Evolutionary conservation across 1,139 yeast species (phyloP).

Genomic region (Yamadazyma pseudoaaseri): DNA sequence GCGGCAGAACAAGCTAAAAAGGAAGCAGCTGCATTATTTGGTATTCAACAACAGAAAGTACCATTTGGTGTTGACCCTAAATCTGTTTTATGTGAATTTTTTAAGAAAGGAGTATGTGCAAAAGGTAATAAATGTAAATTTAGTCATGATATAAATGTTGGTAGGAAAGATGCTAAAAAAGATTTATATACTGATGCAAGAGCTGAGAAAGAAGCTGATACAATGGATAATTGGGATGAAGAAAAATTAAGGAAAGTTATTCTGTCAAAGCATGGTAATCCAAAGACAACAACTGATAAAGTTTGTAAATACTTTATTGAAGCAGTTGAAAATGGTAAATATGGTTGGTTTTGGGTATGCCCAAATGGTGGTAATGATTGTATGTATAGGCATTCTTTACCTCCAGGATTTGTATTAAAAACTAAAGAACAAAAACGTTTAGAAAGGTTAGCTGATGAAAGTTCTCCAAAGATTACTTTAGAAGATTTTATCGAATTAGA

Average conservation of each 20-base stretch:
- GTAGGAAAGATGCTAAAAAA: constrained; percentile 85
- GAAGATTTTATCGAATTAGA: constrained; percentile 97
- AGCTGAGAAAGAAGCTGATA: constrained; percentile 70
- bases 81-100: constrained; percentile 85
- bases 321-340: constrained; percentile 95
- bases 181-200: constrained; percentile 93
- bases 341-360: constrained; percentile 99
- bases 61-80: constrained; percentile 99
- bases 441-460: constrained; percentile 82
- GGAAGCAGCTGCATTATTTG: constrained; percentile 80
- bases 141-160: constrained; percentile 84
- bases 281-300: constrained; percentile 89
- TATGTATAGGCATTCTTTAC: constrained; percentile 94
- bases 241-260: constrained; percentile 87
- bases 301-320: constrained; percentile 93
- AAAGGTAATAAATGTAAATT: constrained; percentile 93
- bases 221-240: constrained; percentile 98
- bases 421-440: constrained; percentile 93
- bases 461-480: constrained; percentile 85
- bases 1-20: constrained; percentile 87
- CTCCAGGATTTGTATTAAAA: constrained; percentile 94
- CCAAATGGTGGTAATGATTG: constrained; percentile 93
- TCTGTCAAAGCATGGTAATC: constrained; percentile 90
- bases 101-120: constrained; percentile 85
- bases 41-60: constrained; percentile 76